These are phyloP conservation scores for Myrmaecium sp. DNA, from an alignment of 2,329 filamentous ascomycete genomes.

Conservation along the genomic window DNA sequence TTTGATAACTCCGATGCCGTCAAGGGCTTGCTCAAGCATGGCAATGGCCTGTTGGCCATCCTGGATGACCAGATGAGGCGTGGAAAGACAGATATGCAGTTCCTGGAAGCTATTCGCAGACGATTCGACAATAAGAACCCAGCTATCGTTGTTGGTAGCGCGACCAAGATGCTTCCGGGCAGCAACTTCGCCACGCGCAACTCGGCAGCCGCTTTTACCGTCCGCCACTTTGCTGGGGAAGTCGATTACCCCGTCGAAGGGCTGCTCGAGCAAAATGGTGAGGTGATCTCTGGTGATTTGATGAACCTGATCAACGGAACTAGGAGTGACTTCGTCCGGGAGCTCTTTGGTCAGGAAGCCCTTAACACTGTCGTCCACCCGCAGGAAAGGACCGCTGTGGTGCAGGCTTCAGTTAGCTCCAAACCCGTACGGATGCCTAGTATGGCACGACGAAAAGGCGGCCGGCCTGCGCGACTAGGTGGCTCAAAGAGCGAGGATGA, in stretches of 20 bases:
- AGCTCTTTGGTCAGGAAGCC: slow-evolving; percentile 91
- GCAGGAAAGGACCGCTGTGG: slow-evolving; percentile 73
- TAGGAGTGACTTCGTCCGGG: slow-evolving; percentile 73
- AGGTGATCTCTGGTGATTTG: slow-evolving; percentile 86
- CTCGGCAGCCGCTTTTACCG: slow-evolving; percentile 62
- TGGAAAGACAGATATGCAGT: slow-evolving; percentile 72
- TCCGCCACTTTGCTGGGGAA: slow-evolving; percentile 91
- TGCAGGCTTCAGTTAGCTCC: slow-evolving; percentile 91
- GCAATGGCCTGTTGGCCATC: slow-evolving; percentile 85
- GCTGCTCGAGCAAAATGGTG: slow-evolving; percentile 85
- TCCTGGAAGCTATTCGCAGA: slow-evolving; percentile 79
- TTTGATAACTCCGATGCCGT: slow-evolving; percentile 96
- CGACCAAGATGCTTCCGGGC: slow-evolving; percentile 62
- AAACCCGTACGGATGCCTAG: slow-evolving; percentile 87
- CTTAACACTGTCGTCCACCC: slow-evolving; percentile 88
- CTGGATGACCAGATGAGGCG: slow-evolving; percentile 89
- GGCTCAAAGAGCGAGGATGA: slow-evolving; percentile 27
- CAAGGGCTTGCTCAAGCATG: slow-evolving; percentile 75
- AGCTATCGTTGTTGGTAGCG: slow-evolving; percentile 62
- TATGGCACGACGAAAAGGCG: slow-evolving; percentile 67
- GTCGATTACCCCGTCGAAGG: slow-evolving; percentile 84
- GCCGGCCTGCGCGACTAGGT: slow-evolving; percentile 31
- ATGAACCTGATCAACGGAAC: slow-evolving; percentile 85
- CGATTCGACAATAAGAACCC: slow-evolving; percentile 91
- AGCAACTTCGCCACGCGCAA: slow-evolving; percentile 84